A percentile compares a stretch with the other conserved stretches of the same genome.
These are phyloP conservation scores for Austroboletus eburneus DNA, from an alignment of 768 basidiomycete genomes.

Conservation along the genomic window DNA sequence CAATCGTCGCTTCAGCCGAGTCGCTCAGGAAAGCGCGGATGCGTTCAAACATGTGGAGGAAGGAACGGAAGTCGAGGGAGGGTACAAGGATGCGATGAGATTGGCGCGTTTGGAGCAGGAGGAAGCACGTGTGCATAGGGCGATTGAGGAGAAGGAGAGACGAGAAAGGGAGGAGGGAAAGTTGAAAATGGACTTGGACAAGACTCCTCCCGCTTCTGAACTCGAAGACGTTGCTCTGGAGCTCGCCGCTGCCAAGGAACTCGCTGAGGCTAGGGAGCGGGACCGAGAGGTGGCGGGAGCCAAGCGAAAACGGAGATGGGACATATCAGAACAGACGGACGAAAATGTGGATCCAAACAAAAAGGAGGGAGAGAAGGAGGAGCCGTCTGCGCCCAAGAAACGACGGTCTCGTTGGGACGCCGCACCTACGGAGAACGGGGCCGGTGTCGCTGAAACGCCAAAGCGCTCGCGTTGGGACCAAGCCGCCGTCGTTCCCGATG, in stretches of 20 bases:
- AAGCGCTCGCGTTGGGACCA: conserved; percentile 98
- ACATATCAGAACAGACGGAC: conserved; percentile 56
- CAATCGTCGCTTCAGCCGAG: conserved; percentile 82
- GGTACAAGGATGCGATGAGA: conserved; percentile 97
- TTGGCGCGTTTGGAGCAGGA: conserved; percentile 88
- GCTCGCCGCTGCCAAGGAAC: conserved; percentile 46
- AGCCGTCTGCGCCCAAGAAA: conserved; percentile 79
- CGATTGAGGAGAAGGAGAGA: conserved; percentile 87
- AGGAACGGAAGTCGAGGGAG: conserved; percentile 70
- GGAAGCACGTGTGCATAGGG: conserved; percentile 75
- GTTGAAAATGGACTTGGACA: conserved; percentile 86
- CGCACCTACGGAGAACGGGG: conserved; percentile 64
- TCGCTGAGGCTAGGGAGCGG: conserved; percentile 35
- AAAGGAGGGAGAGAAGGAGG: conserved; percentile 67
- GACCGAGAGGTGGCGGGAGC: conserved; percentile 41
- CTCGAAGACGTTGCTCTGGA: conserved; percentile 69
- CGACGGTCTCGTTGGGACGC: conserved; percentile 97
- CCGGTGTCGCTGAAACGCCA: conserved; percentile 56
- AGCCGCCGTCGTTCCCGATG: conserved; percentile 70
- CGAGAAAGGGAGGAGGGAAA: conserved; percentile 65
- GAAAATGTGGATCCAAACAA: conserved; percentile 64
- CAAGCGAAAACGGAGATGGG: conserved; percentile 82
- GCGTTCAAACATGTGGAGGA: conserved; percentile 68
- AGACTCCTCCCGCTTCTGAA: conserved; percentile 83
- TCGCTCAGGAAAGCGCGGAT: conserved; percentile 76